Conservation (phyloP, 208 protist species). For the Leptomonas seymouri region DNA sequence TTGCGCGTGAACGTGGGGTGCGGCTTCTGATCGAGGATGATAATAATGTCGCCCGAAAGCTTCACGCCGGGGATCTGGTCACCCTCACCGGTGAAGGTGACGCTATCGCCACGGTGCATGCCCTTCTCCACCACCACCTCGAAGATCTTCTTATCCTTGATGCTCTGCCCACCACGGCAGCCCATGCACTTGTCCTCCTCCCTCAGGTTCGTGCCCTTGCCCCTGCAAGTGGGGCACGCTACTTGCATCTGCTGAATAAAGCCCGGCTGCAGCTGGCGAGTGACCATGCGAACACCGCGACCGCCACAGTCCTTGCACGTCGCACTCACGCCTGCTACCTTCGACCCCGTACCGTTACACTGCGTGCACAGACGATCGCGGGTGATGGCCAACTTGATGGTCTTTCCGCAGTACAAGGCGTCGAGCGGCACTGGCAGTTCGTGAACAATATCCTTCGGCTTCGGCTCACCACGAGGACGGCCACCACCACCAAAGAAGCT, state of each 20-base stretch:
- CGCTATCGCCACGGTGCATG: conserved; percentile 96
- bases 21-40: conserved; percentile 96
- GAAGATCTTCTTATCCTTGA: conserved; percentile 97
- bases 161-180: conserved; percentile 96
- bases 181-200: conserved; percentile 94
- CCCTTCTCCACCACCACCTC: conserved; percentile 98
- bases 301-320: conserved; percentile 95
- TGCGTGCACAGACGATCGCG: conserved; percentile 88
- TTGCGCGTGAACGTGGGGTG: conserved; percentile 94
- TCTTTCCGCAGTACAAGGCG: conserved; percentile 98
- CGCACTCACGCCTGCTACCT: conserved; percentile 61
- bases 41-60: conserved; percentile 97
- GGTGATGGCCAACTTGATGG: conserved; percentile 95
- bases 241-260: conserved; percentile 97
- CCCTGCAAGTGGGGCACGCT: conserved; percentile 94
- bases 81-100: conserved; percentile 96
- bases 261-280: conserved; percentile 95
- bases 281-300: conserved; percentile 91
- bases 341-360: conserved; percentile 89
- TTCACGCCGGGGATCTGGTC: conserved; percentile 95
- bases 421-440: conserved; percentile 95
- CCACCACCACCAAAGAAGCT: conserved; percentile 91
- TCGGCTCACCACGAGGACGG: conserved; percentile 85
- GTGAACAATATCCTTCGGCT: conserved; percentile 97
- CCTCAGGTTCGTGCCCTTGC: conserved; percentile 91